Evolutionary conservation across 257 asterid species (phyloP).

Genomic region (Solanum chmielewskii): DNA sequence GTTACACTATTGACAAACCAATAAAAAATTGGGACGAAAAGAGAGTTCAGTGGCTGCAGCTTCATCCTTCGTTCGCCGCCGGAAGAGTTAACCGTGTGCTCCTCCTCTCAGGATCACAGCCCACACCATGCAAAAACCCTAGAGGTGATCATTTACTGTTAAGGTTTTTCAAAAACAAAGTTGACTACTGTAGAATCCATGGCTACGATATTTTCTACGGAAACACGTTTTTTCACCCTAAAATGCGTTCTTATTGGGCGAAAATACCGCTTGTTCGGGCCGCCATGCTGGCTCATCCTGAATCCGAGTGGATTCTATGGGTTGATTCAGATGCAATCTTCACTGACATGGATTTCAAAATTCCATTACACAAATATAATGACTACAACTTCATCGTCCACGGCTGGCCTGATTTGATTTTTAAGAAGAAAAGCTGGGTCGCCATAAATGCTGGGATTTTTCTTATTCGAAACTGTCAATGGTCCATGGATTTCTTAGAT

Average conservation of each 20-base stretch:
- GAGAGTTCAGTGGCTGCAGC: conserved; percentile 45
- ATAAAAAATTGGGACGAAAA: conserved; percentile 54
- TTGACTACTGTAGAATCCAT: conserved; percentile 62
- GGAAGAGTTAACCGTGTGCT: conserved; percentile 22
- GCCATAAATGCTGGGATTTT: conserved; percentile 65
- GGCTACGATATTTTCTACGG: conserved; percentile 33
- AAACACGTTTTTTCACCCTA: conserved; percentile 24
- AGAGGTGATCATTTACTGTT: conserved; percentile 51
- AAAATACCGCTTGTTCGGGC: conserved; percentile 55
- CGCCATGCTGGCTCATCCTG: conserved; percentile 80
- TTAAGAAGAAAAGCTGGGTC: conserved; percentile 66
- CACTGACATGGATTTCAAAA: conserved; percentile 71
- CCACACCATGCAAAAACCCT: conserved; percentile 45
- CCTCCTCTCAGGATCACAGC: conserved; percentile 69
- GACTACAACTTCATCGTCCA: conserved; percentile 50
- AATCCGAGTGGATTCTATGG: conserved; percentile 73
- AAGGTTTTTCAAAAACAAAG: conserved; percentile 66
- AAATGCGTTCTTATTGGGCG: conserved; percentile 57
- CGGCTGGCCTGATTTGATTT: conserved; percentile 62
- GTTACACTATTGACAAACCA: conserved; percentile 49
- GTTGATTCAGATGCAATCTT: conserved; percentile 72
- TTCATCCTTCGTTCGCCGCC: conserved; percentile 20
- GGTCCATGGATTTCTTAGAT: conserved; percentile 73
- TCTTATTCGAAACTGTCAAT: conserved; percentile 59
- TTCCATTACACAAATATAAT: conserved; percentile 53